Percentiles rank a stretch among this genome's conserved stretches.
These are phyloP conservation scores for Aspergillus versicolor DNA, from an alignment of 2,329 filamentous ascomycete species.

Conservation along the genomic window DNA sequence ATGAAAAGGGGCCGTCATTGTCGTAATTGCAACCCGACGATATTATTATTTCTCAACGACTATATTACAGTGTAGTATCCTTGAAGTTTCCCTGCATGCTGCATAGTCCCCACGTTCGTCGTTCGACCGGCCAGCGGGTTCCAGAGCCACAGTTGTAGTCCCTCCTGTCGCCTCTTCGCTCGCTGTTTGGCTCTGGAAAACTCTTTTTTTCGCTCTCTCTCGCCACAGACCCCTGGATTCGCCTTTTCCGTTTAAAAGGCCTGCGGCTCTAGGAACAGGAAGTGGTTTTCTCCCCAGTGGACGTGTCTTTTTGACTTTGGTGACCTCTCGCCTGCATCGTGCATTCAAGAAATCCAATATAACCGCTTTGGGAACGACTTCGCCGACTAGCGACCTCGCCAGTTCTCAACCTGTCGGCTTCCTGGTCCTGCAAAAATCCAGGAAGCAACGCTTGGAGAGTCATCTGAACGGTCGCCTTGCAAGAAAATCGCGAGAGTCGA, in stretches of 20 bases:
- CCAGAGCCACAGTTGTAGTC: background rate
- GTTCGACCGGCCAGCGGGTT: background rate
- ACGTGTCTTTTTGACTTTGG: background rate
- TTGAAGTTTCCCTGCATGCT: no score
- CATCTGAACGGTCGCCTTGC: no score
- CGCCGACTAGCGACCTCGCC: background rate
- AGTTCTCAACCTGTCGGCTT: background rate
- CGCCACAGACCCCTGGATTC: background rate
- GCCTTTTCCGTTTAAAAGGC: background rate
- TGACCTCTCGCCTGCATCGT: background rate
- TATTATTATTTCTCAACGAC: background rate
- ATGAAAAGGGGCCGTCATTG: slow-evolving; percentile 7
- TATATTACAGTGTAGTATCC: background rate
- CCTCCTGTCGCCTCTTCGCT: background rate
- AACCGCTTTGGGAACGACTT: slow-evolving; percentile 10
- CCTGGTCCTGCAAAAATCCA: background rate
- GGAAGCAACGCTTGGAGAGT: background rate
- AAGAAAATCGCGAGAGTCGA: background rate
- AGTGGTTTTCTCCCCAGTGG: background rate
- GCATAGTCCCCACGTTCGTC: background rate
- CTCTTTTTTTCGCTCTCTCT: background rate
- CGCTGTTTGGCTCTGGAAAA: background rate
- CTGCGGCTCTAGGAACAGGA: background rate
- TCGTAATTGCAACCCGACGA: slow-evolving; percentile 1
- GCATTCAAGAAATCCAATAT: background rate